Evolutionary conservation across 441 rosid genomes (phyloP), one percentile per base, ranked within the genome.

Genomic region (Syzygium malaccense): DNA sequence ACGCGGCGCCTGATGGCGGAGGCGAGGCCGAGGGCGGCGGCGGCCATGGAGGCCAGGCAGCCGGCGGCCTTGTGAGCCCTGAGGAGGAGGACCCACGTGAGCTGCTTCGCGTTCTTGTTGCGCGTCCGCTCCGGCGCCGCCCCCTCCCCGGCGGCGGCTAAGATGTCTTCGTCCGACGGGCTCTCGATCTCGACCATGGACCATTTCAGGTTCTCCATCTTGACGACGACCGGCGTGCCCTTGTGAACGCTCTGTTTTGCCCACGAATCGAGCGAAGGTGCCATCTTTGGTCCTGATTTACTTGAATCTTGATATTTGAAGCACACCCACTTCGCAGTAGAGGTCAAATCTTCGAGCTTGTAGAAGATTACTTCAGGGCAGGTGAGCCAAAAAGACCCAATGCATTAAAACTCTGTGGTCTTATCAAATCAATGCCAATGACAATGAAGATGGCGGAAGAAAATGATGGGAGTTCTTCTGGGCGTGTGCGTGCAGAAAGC

Each of bases 121-220:
- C 97, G 95, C 15, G 92, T 90, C 75, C 93, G 94, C 57, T 97
- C 95, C 91, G 89, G 17, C 51, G 64, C 33, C 90, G 90, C 51
- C n/a, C 83, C 83, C n/a, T 41, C 83, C n/a, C 51, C 83, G 51
- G 18, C 51, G 51, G 83, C 51, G 51, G 90, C 87, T 79, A 96
- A 87, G 88, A 98, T 95, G 86, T 98, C 98, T 19, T 95, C 96
- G 32, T 95, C 97, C 2, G 95, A 90, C 0, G 98, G 96, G 60
- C 93, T 94, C 85, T 98, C 96, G 4, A 98, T 93, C 92, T 98
- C 99, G 30, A 95, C 94, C 99, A 98, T 97, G 66, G 99, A 96
- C 99, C 98, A 98, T 93, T 97, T 95, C 6, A 99, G 98, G 90
- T 97, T 97, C 89, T 96, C 97, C 99, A 98, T 96, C 90, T 96